Evolutionary conservation across 2,329 filamentous ascomycete species (phyloP).

Genomic region (Stenocarpella maydis): DNA sequence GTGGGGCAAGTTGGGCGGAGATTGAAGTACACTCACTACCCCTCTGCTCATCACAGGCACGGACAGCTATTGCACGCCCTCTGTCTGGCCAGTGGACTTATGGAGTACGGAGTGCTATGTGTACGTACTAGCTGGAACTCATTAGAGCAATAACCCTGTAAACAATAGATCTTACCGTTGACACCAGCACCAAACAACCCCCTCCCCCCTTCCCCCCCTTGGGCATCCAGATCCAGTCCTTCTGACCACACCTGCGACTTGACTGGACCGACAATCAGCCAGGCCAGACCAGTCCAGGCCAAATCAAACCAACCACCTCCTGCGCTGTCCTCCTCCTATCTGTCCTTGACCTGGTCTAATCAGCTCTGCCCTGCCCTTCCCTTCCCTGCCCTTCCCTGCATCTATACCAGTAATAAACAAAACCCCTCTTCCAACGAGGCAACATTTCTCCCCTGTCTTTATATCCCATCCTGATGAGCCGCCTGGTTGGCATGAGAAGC

Average conservation of each 20-base stretch:
- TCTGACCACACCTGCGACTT: constrained; percentile 12
- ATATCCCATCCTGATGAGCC: too few species aligned
- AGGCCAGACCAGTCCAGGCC: too few species aligned
- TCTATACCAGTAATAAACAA: neutral
- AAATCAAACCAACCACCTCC: constrained; percentile 9
- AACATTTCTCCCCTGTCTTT: neutral
- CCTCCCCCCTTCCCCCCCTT: neutral
- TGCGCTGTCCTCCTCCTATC: constrained; percentile 17
- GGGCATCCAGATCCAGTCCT: constrained; percentile 10
- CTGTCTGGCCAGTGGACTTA: too few species aligned
- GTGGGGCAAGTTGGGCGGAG: constrained; percentile 13
- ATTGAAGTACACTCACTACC: constrained; percentile 17
- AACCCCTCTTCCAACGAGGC: neutral
- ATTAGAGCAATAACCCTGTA: constrained; percentile 17
- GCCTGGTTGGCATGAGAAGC: too few species aligned
- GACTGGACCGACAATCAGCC: neutral
- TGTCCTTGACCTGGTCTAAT: neutral
- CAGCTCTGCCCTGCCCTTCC: neutral
- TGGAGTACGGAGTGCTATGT: too few species aligned
- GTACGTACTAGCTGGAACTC: too few species aligned
- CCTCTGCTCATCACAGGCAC: constrained; percentile 2
- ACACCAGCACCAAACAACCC: too few species aligned
- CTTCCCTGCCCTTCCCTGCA: neutral
- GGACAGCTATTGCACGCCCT: neutral
- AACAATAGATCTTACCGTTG: too few species aligned